Base-by-base conservation (phyloP, 805 yeast species). In the Starmerella potacharoeniae region DNA sequence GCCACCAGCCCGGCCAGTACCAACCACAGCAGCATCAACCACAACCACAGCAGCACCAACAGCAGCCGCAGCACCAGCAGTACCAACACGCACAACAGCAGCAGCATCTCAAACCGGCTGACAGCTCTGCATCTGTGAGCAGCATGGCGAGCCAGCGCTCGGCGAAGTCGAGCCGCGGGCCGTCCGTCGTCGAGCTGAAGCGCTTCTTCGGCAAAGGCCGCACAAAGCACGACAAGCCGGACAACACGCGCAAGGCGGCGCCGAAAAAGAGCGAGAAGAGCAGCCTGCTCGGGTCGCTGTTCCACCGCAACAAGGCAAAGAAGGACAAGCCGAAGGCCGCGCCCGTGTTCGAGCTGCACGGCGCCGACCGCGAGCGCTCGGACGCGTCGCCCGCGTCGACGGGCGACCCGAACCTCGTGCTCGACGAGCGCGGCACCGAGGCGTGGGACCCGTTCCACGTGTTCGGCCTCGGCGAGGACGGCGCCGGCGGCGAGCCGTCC, bases 131-230 rank as follows among this genome's bases (percentile, higher is more conserved):
- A 44, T 57, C 61, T 53, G 39, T 54, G 33, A 54, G 37, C 41
- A 57, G 55, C 53, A 50, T 51, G 45, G 33, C 50, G 16, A 50
- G 53, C 50, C 30, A 29, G 13, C 45, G 43, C 41, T 40, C 47
- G 17, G 30, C 33, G 8, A 44, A 29, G 17, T 14, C 16, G 36
- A 10, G 46, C 33, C 30, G 53, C 13, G 53, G 52, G 14, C 50
- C 46, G 4, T 60, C 63, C 4, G 52, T 55, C 34, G 49, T 57
- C 16, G 64, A 61, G 47, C 59, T 62, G 29, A 60, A 60, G 41
- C 62, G 65, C 30, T 62, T 62, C 42, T 62, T 62, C 36, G 63
- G 61, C 44, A 57, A 61, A 46, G 62, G 62, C 50, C 58, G 62
- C 28, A 59, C 58, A 2, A 59, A 59, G 58, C 58, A 52, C 41